Percentiles rank a stretch among this genome's conserved stretches.
Conservation (phyloP, 2,329 filamentous ascomycete genomes). For the Thermothelomyces thermophilus region DNA sequence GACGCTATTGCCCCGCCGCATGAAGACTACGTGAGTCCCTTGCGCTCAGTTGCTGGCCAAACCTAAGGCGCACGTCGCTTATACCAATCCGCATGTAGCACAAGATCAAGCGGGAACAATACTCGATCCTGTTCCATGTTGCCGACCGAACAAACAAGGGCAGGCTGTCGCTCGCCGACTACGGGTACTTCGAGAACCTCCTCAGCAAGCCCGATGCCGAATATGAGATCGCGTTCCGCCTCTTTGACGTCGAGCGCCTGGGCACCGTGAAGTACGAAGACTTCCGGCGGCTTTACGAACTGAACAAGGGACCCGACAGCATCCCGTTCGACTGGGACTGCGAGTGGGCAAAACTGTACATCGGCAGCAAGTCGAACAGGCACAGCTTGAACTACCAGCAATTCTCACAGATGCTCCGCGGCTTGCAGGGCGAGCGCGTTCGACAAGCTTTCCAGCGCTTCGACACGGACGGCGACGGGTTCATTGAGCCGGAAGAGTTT, state of each 20-base stretch:
- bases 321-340: slow-evolving; percentile 97
- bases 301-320: slow-evolving; percentile 76
- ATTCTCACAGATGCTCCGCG: slow-evolving; percentile 96
- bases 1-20: slow-evolving; percentile 77
- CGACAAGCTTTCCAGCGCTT: slow-evolving; percentile 90
- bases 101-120: slow-evolving; percentile 96
- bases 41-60: not conserved
- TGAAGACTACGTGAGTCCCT: slow-evolving; percentile 81
- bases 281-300: slow-evolving; percentile 77
- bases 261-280: slow-evolving; percentile 86
- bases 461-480: slow-evolving; percentile 87
- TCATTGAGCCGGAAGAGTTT: slow-evolving; percentile 92
- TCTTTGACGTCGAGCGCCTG: slow-evolving; percentile 82
- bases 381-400: slow-evolving; percentile 92
- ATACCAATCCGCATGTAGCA: slow-evolving; percentile 52
- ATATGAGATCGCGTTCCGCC: slow-evolving; percentile 95
- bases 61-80: not conserved
- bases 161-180: slow-evolving; percentile 73
- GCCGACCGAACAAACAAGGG: slow-evolving; percentile 74
- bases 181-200: slow-evolving; percentile 89
- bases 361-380: slow-evolving; percentile 77
- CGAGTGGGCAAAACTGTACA: slow-evolving; percentile 93
- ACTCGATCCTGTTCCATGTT: slow-evolving; percentile 84
- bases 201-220: slow-evolving; percentile 92
- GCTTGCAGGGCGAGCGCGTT: slow-evolving; percentile 91